These are phyloP conservation scores for Populus alba DNA, from an alignment of 345 rosid genomes.

Conservation along the genomic window DNA sequence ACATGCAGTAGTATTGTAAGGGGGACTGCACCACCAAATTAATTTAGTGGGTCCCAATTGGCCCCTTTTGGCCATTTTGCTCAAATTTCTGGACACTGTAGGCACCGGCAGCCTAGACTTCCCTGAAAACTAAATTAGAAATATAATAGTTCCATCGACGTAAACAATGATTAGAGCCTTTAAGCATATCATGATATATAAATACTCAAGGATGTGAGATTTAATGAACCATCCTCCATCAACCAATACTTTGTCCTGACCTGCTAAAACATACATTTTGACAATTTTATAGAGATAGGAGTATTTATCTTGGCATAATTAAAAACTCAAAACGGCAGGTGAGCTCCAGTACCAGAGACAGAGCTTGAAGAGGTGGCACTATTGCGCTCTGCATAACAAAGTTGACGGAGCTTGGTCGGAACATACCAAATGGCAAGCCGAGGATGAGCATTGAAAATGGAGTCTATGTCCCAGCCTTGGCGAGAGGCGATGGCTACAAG, in stretches of 20 bases:
- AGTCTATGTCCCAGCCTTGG: slow-evolving; percentile 95
- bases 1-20: too few species aligned
- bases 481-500: slow-evolving; percentile 76
- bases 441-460: slow-evolving; percentile 80
- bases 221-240: not conserved
- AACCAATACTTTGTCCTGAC: not conserved
- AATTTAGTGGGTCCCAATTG: too few species aligned
- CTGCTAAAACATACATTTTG: not conserved
- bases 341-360: slow-evolving; percentile 38
- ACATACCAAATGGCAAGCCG: slow-evolving; percentile 96
- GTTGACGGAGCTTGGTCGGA: slow-evolving; percentile 93
- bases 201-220: not conserved
- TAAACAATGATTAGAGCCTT: not conserved
- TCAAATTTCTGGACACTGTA: too few species aligned
- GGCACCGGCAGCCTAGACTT: too few species aligned
- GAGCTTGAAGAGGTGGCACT: slow-evolving; percentile 45
- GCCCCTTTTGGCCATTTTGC: too few species aligned
- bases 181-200: not conserved
- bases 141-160: too few species aligned
- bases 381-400: slow-evolving; percentile 77
- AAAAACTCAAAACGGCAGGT: slow-evolving; percentile 25
- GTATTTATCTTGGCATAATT: too few species aligned
- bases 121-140: too few species aligned
- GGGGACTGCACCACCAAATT: too few species aligned
- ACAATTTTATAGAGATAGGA: not conserved